Evolutionary conservation across 257 asterid genomes (phyloP).

Genomic region (Petrea volubilis): DNA sequence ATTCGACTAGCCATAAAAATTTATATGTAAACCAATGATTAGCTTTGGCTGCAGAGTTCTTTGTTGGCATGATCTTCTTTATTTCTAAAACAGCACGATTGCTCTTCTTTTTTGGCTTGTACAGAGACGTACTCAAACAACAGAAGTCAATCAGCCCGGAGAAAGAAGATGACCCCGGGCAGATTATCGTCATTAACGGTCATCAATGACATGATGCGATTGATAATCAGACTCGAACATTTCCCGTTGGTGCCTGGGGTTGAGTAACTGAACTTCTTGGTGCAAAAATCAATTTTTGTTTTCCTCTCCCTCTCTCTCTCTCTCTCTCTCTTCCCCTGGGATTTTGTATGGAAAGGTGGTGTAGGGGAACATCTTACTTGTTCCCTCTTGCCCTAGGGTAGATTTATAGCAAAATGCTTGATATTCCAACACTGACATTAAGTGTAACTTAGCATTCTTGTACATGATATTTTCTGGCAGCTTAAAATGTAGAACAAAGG

Average conservation of each 20-base stretch:
- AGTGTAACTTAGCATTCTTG: conserved; percentile 21
- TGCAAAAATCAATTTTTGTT: conserved; percentile 7
- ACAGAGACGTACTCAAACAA: conserved; percentile 46
- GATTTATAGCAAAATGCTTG: not conserved
- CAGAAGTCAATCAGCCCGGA: conserved; percentile 21
- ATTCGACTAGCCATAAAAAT: not conserved
- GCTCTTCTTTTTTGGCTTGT: conserved; percentile 11
- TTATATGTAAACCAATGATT: not conserved
- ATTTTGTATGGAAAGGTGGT: conserved; percentile 20
- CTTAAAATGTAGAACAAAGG: not conserved
- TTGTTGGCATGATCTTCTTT: not conserved
- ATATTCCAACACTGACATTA: not conserved
- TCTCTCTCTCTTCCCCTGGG: conserved; percentile 24
- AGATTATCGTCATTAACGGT: conserved; percentile 16
- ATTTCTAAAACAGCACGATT: not conserved
- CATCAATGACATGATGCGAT: conserved; percentile 25
- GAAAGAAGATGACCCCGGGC: conserved; percentile 33
- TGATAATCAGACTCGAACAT: not conserved
- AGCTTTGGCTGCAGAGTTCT: not conserved
- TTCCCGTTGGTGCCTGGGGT: conserved; percentile 8
- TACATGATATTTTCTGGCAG: conserved; percentile 14
- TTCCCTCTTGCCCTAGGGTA: conserved; percentile 6
- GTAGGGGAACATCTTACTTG: conserved; percentile 16
- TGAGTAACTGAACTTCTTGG: conserved; percentile 9
- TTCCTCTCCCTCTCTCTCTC: no score